These are phyloP conservation scores for Aspergillus sergii DNA, from an alignment of 2,329 filamentous ascomycete genomes.

Conservation along the genomic window DNA sequence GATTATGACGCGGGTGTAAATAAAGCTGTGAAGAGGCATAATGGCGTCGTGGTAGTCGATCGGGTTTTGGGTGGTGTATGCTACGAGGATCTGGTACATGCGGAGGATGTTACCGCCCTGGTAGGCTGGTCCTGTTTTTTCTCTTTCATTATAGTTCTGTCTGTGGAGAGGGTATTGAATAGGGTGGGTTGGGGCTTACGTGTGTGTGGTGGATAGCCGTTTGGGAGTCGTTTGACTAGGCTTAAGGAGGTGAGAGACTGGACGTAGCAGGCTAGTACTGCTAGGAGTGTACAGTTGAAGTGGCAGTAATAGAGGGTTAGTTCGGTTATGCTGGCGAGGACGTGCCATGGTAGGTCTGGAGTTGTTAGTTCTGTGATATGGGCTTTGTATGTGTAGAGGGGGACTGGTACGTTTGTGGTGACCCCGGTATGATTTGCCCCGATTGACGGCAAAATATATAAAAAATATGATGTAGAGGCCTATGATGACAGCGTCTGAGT, in stretches of 20 bases:
- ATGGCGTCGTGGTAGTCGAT: slow-evolving; percentile 11
- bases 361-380: background rate
- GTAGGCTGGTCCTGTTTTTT: slow-evolving; percentile 8
- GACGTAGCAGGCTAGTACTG: slow-evolving; percentile 1
- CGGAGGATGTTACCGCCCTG: slow-evolving; percentile 10
- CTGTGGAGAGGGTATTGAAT: background rate
- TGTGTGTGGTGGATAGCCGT: slow-evolving; percentile 11
- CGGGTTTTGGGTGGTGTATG: slow-evolving; percentile 5
- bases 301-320: slow-evolving; percentile 2
- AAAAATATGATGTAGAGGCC: background rate
- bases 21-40: slow-evolving; percentile 8
- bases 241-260: slow-evolving; percentile 2
- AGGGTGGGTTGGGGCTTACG: background rate
- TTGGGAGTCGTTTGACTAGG: slow-evolving; percentile 5
- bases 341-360: background rate
- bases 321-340: background rate
- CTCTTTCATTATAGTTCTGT: background rate
- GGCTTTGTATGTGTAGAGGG: no score
- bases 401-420: background rate
- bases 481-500: background rate
- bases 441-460: background rate
- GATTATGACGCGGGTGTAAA: slow-evolving; percentile 6
- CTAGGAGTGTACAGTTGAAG: slow-evolving; percentile 4
- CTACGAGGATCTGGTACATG: slow-evolving; percentile 3
- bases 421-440: background rate